These are phyloP conservation scores for Globisporangium nunn DNA, from an alignment of 352 stramenopile species.

Conservation along the genomic window DNA sequence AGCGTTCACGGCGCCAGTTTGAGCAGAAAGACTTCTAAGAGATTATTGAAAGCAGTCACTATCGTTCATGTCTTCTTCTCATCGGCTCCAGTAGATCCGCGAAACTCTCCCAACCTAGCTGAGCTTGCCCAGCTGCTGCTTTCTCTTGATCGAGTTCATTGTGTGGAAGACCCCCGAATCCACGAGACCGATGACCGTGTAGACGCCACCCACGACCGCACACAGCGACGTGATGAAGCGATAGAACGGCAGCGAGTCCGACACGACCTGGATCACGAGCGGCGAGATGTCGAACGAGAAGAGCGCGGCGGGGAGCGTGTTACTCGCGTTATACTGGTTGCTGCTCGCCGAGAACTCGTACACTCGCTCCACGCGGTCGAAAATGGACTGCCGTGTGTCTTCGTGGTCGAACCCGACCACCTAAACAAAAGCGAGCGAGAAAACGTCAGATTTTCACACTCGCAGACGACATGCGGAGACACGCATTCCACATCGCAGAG, in stretches of 20 bases:
- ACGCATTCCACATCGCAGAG: slow-evolving; percentile 18
- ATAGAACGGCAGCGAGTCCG: slow-evolving; percentile 73
- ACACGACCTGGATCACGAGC: slow-evolving; percentile 61
- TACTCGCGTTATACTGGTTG: slow-evolving; percentile 64
- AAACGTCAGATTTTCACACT: slow-evolving; percentile 5
- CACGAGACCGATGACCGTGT: slow-evolving; percentile 80
- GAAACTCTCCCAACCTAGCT: slow-evolving; percentile 3
- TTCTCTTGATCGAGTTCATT: slow-evolving; percentile 83
- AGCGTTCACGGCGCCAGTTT: too few species aligned
- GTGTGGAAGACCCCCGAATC: slow-evolving; percentile 75
- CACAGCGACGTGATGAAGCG: slow-evolving; percentile 81
- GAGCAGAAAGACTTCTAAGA: too few species aligned
- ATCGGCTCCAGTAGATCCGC: too few species aligned
- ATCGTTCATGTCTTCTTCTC: too few species aligned
- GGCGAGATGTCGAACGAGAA: slow-evolving; percentile 83
- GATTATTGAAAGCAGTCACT: too few species aligned
- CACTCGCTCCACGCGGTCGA: slow-evolving; percentile 40
- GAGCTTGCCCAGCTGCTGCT: slow-evolving; percentile 76
- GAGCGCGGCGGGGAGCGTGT: slow-evolving; percentile 50
- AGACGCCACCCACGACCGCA: slow-evolving; percentile 77
- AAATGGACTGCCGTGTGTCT: slow-evolving; percentile 38
- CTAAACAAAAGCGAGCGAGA: slow-evolving; percentile 17
- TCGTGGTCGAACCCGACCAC: slow-evolving; percentile 75
- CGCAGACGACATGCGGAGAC: not conserved
- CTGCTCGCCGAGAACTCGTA: slow-evolving; percentile 79